Base-by-base conservation (phyloP, 75 land plant species). In the Sequoiadendron giganteum region DNA sequence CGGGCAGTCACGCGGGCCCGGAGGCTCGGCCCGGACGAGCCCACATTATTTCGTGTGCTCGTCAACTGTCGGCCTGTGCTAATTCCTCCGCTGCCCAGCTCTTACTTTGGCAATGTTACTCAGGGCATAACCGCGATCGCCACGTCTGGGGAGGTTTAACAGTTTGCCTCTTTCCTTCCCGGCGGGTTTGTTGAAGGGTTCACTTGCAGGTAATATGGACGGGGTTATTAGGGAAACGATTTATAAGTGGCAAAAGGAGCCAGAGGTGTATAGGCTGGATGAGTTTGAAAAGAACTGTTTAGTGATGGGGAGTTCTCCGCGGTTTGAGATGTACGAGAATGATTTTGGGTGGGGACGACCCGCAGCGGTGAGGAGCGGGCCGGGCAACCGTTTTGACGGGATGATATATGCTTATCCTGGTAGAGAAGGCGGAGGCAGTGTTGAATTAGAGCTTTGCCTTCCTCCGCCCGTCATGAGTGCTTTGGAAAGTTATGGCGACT, bases 341-440 rank as follows among this genome's bases (percentile, higher is more conserved):
- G 96, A 93, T 77, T 95, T 95, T 84, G 96, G 96, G 25, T 49
- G 93, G 89, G 94, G 96, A 78, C 88, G 86, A 84, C 90, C 90
- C 16, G 47, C 88, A 86, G 93, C 92, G 21, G 85, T 91, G 45
- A 89, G 92, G 15, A 88, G 92, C 43, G 94, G 93, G 0, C 79
- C 52, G 45, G 90, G 85, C 3, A 47, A 92, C 55, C 91, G 90
- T 85, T 89, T 90, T 61, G 91, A 89, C 42, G 93, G 93, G 72
- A 93, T 91, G 87, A 84, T 94, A 16, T 56, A 88, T 9, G 81
- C 86, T 5, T 91, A 88, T 79, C 94, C 94, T 3, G 95, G 94
- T 28, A n/a, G 43, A 61, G 91, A 92, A 82, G 95, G 93, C 0
- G 89, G 87, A 15, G 93, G 92, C 4, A 90, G 91, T 73, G 58